Base-by-base conservation (phyloP, 768 basidiomycete genomes). In the Pulveroboletus sp. region DNA sequence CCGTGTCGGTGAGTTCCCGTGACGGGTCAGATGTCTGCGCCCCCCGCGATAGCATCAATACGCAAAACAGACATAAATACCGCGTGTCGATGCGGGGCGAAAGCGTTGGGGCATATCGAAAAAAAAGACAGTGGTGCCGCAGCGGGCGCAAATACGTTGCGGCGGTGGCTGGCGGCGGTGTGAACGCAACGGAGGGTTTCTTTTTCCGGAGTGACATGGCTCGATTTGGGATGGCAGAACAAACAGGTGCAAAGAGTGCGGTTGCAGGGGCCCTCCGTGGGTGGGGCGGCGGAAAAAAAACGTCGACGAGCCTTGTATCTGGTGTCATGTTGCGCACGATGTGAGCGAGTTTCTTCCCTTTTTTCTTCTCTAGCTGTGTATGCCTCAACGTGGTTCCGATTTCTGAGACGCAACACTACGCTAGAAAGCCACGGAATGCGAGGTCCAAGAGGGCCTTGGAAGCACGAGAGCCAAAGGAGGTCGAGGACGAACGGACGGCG, bases 381-480 rank as follows among this genome's bases (percentile, higher is more conserved):
- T 17, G 7, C 17, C 14, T 15, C 11, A 9, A 33, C 14, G 14
- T 8, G 43, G 24, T 21, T 2, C 12, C 8, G 38, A 11, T 31
- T 14, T 30, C 47, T 50, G 30, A 39, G 17, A 21, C 30, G 8
- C 4, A 3, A 14, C 1, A 32, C 15, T n/a, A 11, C 18, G 8
- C 5, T 46, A 86, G 85, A 62, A 97, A 95, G 75, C 92, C 96
- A 18, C 91, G 89, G 76, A 97, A 95, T 78, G 94, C 96, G 6
- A 82, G 95, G 32, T 88, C 89, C 12, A 99, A 98, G 71, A 79
- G 96, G 52, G 94, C 81, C 0, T 61, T 94, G 58, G 89, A 89
- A 28, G 89, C 87, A 32, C 80, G 93, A 10, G 86, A 86, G 60
- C 82, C 96, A 1, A 94, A 95, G 64, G 85, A 93, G 58, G 76